These are phyloP conservation scores for Arabidopsis hybrid DNA, from an alignment of 441 rosid genomes.

Conservation along the genomic window DNA sequence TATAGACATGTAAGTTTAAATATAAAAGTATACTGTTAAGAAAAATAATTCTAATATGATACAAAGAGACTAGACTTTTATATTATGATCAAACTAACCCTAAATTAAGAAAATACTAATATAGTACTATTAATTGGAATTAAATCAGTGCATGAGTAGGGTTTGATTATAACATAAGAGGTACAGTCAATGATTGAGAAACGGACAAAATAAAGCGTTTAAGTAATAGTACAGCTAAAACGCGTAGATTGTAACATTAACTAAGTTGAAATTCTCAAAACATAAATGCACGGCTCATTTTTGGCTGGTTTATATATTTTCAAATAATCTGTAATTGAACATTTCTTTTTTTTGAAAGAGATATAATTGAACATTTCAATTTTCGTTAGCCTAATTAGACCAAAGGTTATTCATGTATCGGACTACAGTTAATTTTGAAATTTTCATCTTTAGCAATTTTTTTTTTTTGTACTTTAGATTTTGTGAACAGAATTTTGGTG, in stretches of 20 bases:
- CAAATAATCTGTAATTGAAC: not conserved
- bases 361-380: not conserved
- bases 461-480: no score
- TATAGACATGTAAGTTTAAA: not conserved
- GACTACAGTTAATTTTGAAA: no score
- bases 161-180: slow-evolving; percentile 1
- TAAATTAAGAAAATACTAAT: no score
- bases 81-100: no score
- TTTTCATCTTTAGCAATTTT: no score
- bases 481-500: no score
- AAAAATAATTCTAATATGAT: not conserved
- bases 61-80: not conserved
- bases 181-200: slow-evolving; percentile 25
- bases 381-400: slow-evolving; percentile 3
- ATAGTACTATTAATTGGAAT: not conserved
- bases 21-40: not conserved
- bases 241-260: slow-evolving; percentile 1
- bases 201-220: not conserved
- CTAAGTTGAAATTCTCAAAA: not conserved
- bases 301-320: slow-evolving; percentile 23
- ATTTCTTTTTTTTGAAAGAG: no score
- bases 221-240: not conserved
- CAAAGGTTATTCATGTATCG: not conserved
- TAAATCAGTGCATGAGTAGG: slow-evolving; percentile 1
- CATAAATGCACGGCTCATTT: not conserved